These are phyloP conservation scores for Candolleomyces eurysporus DNA, from an alignment of 768 basidiomycete species.

Conservation along the genomic window DNA sequence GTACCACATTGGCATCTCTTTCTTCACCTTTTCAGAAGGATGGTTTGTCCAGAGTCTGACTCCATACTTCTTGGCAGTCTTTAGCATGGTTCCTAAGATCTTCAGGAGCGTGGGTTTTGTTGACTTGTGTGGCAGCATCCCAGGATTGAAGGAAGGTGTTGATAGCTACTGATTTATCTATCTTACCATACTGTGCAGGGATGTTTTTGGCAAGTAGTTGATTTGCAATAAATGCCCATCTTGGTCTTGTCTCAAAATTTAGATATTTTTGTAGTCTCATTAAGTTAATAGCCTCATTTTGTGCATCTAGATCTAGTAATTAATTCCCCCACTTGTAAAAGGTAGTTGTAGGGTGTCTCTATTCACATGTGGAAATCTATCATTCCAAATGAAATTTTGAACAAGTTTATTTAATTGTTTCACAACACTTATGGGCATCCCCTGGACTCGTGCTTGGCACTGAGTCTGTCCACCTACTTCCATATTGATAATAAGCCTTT, in stretches of 20 bases:
- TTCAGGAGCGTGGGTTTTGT: background rate
- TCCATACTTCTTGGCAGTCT: background rate
- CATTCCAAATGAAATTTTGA: background rate
- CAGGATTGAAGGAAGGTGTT: background rate
- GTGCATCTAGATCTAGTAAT: slow-evolving; percentile 17
- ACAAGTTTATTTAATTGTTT: background rate
- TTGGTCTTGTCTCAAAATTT: slow-evolving; percentile 8
- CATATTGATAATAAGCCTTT: slow-evolving; percentile 19
- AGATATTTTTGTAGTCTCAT: slow-evolving; percentile 22
- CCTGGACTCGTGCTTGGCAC: slow-evolving; percentile 15
- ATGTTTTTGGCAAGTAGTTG: background rate
- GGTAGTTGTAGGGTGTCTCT: slow-evolving; percentile 13
- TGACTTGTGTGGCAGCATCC: background rate
- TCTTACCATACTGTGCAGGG: slow-evolving; percentile 6
- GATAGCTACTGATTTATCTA: background rate
- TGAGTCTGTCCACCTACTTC: slow-evolving; percentile 21
- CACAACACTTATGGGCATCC: background rate
- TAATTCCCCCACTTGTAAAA: slow-evolving; percentile 16
- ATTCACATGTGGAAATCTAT: background rate
- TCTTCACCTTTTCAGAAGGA: background rate
- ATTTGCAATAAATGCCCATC: slow-evolving; percentile 13
- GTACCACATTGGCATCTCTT: background rate
- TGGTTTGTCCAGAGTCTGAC: background rate
- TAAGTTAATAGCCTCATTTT: slow-evolving; percentile 20
- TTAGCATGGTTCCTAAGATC: background rate